phyloP scores from a whole-genome alignment of 2,329 filamentous ascomycete species.

The Chaetomiaceae sp. region DNA sequence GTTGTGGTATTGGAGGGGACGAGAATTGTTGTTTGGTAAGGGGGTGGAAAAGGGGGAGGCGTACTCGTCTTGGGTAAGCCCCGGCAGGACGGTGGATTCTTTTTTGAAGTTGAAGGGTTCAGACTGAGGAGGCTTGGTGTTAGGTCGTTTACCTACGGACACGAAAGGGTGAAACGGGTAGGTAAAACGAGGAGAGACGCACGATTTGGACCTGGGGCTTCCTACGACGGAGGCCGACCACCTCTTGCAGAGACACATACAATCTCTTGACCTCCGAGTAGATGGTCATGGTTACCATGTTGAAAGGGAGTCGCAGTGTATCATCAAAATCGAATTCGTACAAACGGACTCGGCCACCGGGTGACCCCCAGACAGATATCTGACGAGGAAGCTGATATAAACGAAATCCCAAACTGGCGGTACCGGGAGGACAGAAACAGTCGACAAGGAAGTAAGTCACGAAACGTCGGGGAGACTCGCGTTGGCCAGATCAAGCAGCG shows the following conservation, averaged over 20 bases:
- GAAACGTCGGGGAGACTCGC: background rate
- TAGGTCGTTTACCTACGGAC: too few species aligned
- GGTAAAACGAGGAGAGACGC: slow-evolving; percentile 21
- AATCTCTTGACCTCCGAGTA: slow-evolving; percentile 41
- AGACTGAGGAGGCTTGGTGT: slow-evolving; percentile 42
- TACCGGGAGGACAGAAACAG: background rate
- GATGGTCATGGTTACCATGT: slow-evolving; percentile 28
- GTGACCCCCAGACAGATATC: background rate
- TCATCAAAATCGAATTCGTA: background rate
- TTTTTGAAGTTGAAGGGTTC: slow-evolving; percentile 55
- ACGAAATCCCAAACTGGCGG: background rate
- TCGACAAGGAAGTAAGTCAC: background rate
- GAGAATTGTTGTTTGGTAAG: background rate
- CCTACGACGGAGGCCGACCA: slow-evolving; percentile 37
- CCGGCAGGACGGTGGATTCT: slow-evolving; percentile 48
- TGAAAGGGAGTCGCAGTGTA: background rate
- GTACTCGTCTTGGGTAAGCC: slow-evolving; percentile 56
- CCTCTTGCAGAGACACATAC: slow-evolving; percentile 41
- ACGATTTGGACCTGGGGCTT: slow-evolving; percentile 46
- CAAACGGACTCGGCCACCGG: too few species aligned
- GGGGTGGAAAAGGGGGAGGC: slow-evolving; percentile 24
- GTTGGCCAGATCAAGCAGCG: slow-evolving; percentile 3
- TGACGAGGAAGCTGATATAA: background rate
- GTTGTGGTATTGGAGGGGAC: background rate
- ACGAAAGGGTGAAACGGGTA: too few species aligned